Evolutionary conservation across 1,284 basidiomycete species (phyloP), one percentile per base, ranked within the genome.

Genomic region (Fomitopsis palustris): DNA sequence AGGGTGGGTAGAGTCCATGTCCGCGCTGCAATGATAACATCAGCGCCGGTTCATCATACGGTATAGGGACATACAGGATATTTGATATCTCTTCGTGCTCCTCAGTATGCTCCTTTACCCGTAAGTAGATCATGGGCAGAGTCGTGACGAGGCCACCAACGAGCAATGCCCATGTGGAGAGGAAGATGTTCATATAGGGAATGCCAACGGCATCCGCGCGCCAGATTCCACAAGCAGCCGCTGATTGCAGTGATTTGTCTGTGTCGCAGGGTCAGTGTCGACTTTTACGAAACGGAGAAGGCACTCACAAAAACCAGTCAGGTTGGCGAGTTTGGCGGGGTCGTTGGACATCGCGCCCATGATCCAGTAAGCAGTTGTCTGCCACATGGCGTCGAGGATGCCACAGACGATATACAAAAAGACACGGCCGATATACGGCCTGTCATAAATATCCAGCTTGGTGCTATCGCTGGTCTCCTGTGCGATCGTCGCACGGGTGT

Each of bases 321-420:
- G 75, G 62, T 79, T 77, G 7, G 80, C 79, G 21, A 82, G 74
- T 65, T 78, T 77, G 19, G 72, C 73, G 4, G 78, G 76, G 59
- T 80, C 74, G 61, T 81, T 80, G 42, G 75, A 75, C 74, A 81
- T 77, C 37, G 78, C 76, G 31, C 80, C 79, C 75, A 79, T 78
- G 65, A 83, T 70, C 82, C 81, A 83, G 70, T 83, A 84, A 25
- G 79, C 80, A 31, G 78, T 81, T 10, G 83, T 85, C 66, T 85
- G 84, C 81, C 82, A 85, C 77, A 84, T 81, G 12, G 83, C 69
- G 61, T 85, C 83, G 57, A 83, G 72, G 39, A 84, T 61, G n/a
- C 79, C 80, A 62, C 76, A 79, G 64, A 75, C 71, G 60, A 88
- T 80, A 72, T 88, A 90, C 7, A 90, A 72, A 67, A 78, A 78